Base-by-base conservation (phyloP, 208 protist species). In the Strigomonas galati region DNA sequence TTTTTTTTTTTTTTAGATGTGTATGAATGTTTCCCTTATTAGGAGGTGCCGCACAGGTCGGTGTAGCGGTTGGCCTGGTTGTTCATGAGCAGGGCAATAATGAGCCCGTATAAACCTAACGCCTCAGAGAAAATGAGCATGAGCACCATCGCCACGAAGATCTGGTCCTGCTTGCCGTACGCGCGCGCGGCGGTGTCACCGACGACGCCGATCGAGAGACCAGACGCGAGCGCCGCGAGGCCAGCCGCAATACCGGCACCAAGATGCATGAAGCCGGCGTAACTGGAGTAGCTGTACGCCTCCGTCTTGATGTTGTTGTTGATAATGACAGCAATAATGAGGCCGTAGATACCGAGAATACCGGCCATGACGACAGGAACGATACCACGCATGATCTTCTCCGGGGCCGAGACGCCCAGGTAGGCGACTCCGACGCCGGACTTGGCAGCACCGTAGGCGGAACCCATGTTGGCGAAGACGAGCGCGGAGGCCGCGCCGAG, bases 51-150 rank as follows among this genome's bases (percentile, higher is more conserved):
- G 17, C 84, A 91, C 15, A 95, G 67, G 53, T 82, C 70, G 14
- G 71, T 76, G 79, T 93, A 94, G 31, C 89, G 73, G 66, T 90
- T 94, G 17, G 89, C 87, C 64, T 92, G 82, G 71, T 95, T 94
- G 73, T 94, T 96, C 85, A 96, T 94, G 26, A 96, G 79, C 23
- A 99, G 74, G 61, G 96, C 98, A 67, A 99, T 98, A 76, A 99
- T 99, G 62, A 99, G 90, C 55, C 99, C 99, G 78, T 99, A 98
- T 3, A 99, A 72, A 65, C 96, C 99, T 14, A 99, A 87, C 62
- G 98, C 98, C 87, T 99, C 99, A 23, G 97, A 98, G 82, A 99
- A 99, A 90, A 99, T 99, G 44, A 99, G 97, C 88, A 99, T 99
- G 21, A 99, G 91, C 74, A 99, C 97, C 98, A 99, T 99, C 53